These are phyloP conservation scores for Neurospora sp. DNA, from an alignment of 495 filamentous ascomycete species.

Conservation along the genomic window DNA sequence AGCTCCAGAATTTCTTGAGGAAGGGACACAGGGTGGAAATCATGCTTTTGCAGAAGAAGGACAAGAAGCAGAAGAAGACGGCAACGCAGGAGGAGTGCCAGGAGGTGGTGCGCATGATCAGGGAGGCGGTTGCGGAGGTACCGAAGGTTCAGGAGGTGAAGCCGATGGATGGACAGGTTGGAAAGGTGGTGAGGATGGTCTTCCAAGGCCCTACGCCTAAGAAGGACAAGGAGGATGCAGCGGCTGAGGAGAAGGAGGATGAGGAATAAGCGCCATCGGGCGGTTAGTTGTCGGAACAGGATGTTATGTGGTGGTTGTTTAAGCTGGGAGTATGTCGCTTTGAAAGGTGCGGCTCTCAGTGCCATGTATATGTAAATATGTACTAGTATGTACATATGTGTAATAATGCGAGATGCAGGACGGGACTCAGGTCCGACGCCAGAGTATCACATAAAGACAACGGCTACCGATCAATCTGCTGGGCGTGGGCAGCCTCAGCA, in stretches of 20 bases:
- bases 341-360: background rate
- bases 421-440: background rate
- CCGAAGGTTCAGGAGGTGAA: constrained; percentile 29
- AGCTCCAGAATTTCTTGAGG: constrained; percentile 49
- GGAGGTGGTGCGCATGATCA: constrained; percentile 21
- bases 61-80: constrained; percentile 12
- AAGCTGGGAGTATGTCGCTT: background rate
- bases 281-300: background rate
- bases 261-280: background rate
- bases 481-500: background rate
- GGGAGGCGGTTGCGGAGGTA: constrained; percentile 15
- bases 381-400: background rate
- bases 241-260: constrained; percentile 1
- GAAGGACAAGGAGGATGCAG: constrained; percentile 3
- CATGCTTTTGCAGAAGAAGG: constrained; percentile 36
- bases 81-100: constrained; percentile 27
- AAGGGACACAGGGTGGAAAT: constrained; percentile 58
- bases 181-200: constrained; percentile 20
- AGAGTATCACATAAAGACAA: background rate
- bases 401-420: background rate
- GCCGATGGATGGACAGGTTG: constrained; percentile 27
- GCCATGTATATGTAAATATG: background rate
- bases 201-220: constrained; percentile 22
- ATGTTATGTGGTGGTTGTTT: background rate
- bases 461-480: background rate